Base-by-base conservation (phyloP, 352 stramenopile genomes). In the Phytophthora ramorum region DNA sequence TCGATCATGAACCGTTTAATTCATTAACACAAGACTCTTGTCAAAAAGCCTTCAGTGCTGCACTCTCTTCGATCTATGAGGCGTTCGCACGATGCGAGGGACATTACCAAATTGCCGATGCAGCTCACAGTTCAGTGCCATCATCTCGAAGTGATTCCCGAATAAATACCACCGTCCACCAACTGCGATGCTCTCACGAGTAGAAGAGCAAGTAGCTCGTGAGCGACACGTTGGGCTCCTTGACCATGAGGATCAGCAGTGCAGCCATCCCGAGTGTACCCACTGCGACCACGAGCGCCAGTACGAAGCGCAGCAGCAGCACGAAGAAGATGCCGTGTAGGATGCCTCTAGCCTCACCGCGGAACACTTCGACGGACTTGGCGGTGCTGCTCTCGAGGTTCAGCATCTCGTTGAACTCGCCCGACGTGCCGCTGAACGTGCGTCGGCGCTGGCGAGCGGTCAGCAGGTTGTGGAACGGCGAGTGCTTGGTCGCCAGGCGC, bases 241-340 rank as follows among this genome's bases (percentile, higher is more conserved):
- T 71, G 50, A 80, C 43, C 56, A 75, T 64, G 35, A 85, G 52
- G n/a, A 84, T 71, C 28, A 81, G 41, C 2, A 76, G 26, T 5
- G 71, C 78, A 1, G 64, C 50, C 28, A 64, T 41, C 3, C 79
- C 77, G 16, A 82, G 51, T 6, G 76, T 63, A 24, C 70, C 66
- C 26, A 85, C 43, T 2, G 65, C 53, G 47, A 86, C 66, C 28
- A 75, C 50, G n/a, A 81, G 66, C 17, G 66, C 69, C 32, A 89
- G 51, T 28, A 83, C 51, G 55, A 89, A 87, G 28, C 76, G 74
- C 59, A 89, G 66, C 52, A 89, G 56, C 47, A 89, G 69, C 41
- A 85, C 62, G 19, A 85, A 76, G 63, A 89, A 89, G 65, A 89
- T 84, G 56, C 78, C 76, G 58, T 77, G 77, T 46, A 89, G 63